Percentiles rank a stretch among this genome's conserved stretches.
phyloP scores from a whole-genome alignment of 2,329 filamentous ascomycete species.

The Aureobasidium melanogenum region DNA sequence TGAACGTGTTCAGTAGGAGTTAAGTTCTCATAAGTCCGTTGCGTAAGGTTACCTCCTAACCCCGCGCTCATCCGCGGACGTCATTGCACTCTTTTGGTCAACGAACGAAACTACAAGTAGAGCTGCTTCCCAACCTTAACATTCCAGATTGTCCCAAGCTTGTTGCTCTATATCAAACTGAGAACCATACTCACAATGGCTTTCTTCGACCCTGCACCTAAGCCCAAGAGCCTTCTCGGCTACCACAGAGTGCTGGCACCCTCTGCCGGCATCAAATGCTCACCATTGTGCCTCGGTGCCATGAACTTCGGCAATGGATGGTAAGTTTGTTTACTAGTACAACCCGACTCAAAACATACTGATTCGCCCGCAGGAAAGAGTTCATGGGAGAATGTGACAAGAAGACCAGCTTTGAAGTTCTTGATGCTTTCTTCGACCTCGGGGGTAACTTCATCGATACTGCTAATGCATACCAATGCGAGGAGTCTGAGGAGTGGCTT shows the following conservation, averaged over 20 bases:
- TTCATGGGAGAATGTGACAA: conserved; percentile 59
- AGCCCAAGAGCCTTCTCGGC: conserved; percentile 14
- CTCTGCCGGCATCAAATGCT: conserved; percentile 21
- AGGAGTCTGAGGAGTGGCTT: conserved; percentile 34
- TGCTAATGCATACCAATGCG: conserved; percentile 28
- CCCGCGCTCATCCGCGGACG: neutral
- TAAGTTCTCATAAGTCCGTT: neutral
- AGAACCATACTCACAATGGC: conserved; percentile 12
- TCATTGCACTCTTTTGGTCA: neutral
- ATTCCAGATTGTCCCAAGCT: neutral
- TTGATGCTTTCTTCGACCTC: conserved; percentile 57
- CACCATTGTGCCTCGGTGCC: conserved; percentile 44
- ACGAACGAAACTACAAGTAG: neutral
- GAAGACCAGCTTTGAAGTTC: conserved; percentile 51
- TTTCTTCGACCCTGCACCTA: conserved; percentile 14
- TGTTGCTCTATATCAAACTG: neutral
- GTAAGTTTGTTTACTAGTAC: no score
- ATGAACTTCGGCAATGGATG: conserved; percentile 57
- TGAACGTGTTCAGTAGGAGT: no score
- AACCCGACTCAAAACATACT: no score
- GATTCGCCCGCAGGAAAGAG: conserved; percentile 23
- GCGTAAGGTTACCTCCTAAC: neutral
- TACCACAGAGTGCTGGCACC: conserved; percentile 15
- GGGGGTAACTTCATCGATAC: conserved; percentile 71
- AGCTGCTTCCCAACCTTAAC: neutral